Percentiles rank a stretch among this genome's conserved stretches.
Conservation (phyloP, 495 filamentous ascomycete genomes). For the Tuber calosporum region DNA sequence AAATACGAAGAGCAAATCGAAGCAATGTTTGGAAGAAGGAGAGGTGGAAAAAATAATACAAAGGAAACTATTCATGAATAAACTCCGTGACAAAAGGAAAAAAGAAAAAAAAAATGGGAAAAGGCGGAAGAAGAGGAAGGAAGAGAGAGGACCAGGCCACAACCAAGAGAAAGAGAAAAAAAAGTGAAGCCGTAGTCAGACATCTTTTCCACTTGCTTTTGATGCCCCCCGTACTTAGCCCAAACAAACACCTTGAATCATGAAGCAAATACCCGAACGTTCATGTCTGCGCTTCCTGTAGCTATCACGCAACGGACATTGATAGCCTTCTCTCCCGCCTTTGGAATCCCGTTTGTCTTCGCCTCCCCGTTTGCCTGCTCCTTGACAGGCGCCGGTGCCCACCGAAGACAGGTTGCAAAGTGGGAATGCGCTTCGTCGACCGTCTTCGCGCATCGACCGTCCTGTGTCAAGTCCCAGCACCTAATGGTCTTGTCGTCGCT, state of each 20-base stretch:
- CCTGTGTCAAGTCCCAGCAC: constrained; percentile 91
- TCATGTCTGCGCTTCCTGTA: constrained; percentile 57
- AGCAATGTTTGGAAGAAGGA: background rate
- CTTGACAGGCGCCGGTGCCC: constrained; percentile 74
- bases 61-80: constrained; percentile 28
- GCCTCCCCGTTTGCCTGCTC: constrained; percentile 50
- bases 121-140: background rate
- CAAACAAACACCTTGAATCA: constrained; percentile 12
- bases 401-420: constrained; percentile 80
- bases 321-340: constrained; percentile 40
- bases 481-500: constrained; percentile 86
- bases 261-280: constrained; percentile 54
- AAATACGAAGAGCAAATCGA: constrained; percentile 5
- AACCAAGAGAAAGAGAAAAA: constrained; percentile 7
- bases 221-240: background rate
- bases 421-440: constrained; percentile 72
- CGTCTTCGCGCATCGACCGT: constrained; percentile 80
- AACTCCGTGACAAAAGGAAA: constrained; percentile 30
- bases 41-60: constrained; percentile 4
- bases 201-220: background rate
- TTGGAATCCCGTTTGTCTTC: constrained; percentile 53
- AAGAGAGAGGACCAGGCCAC: constrained; percentile 11
- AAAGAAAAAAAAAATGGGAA: no score
- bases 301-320: constrained; percentile 58
- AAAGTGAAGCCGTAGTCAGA: constrained; percentile 14